Base-by-base conservation (phyloP, 1,139 yeast species). In the Candida mesenterica region DNA sequence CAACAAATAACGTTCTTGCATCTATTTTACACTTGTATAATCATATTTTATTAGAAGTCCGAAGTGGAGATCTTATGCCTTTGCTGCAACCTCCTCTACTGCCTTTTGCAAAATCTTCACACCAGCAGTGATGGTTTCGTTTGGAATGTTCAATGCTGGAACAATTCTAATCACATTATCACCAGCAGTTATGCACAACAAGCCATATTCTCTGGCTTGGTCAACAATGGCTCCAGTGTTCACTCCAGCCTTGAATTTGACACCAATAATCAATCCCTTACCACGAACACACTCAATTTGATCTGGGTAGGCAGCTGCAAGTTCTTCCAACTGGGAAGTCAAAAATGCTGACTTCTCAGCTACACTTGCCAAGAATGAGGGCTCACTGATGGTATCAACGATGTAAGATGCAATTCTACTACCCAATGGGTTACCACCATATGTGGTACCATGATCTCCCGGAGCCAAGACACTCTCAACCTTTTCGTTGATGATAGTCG, bases 401-500 rank as follows among this genome's bases (percentile, higher is more conserved):
- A 90, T 95, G 52, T 81, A 82, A 32, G 75, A 69, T 5, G 92
- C 96, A 37, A 92, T 76, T 43, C 90, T 78, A 28, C 94, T 72
- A 2, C 90, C 98, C 43, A 92, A 68, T 33, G 98, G 97, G 59
- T 92, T 92, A 36, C 98, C 98, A 44, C 98, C 98, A 56, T 85
- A 92, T 0, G 98, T 92, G 4, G 97, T 90, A 34, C 98, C 98
- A 57, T 92, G 98, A 56, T 92, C 98, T 37, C 98, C 98, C 14
- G 87, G 92, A 41, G 78, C 71, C 48, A 92, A 68, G 2, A 71
- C 78, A 10, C 68, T 60, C 55, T 88, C 95, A 22, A 92, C 85
- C 40, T 77, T 72, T 46, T 87, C 94, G 34, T 86, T 78, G 37
- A 92, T 79, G 75, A 92, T 75, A 3, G 95, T 86, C 5, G 97